Base-by-base conservation (phyloP, 805 yeast genomes). In the Grigorovia humatica region DNA sequence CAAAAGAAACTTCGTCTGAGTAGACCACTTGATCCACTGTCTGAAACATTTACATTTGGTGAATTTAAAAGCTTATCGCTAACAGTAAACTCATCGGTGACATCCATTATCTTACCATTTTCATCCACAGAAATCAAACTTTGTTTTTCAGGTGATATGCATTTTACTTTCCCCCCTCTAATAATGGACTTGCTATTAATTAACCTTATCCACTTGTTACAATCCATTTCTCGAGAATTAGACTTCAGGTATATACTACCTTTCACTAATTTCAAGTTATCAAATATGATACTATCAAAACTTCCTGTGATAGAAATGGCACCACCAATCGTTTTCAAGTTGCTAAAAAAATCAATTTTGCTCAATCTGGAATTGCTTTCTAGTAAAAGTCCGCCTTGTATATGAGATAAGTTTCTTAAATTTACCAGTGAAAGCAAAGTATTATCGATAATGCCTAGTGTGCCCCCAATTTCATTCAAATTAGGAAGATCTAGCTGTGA, bases 331-430 rank as follows among this genome's bases (percentile, higher is more conserved):
- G 79, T 71, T 50, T 67, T 72, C 52, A 86, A 72, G 46, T 72
- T 71, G 7, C 86, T 79, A 60, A 86, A 77, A 58, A 81, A 83
- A 61, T 79, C 74, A 51, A 86, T 69, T 45, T 72, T 73, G 15
- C 67, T 71, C 49, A 86, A 61, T 27, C 64, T 62, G 1, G 79
- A 70, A 61, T 86, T 86, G 57, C 83, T 79, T 4, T 79, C 75
- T 50, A 86, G 67, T 80, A 85, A 82, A 56, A 86, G 71, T 0
- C 95, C 95, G 19, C 95, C 95, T 41, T 84, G 84, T 57, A 86
- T 76, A 43, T 82, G 85, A 5, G 73, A 69, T 5, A 84, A 70
- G 4, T 68, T 58, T 8, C 79, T 74, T 53, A 85, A 76, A 29
- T 80, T 81, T 17, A 78, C 70, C 8, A 69, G 65, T 6, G 61